Percentiles rank a stretch among this genome's conserved stretches.
Conservation (phyloP, 768 basidiomycete genomes). For the Mycena maculata region DNA sequence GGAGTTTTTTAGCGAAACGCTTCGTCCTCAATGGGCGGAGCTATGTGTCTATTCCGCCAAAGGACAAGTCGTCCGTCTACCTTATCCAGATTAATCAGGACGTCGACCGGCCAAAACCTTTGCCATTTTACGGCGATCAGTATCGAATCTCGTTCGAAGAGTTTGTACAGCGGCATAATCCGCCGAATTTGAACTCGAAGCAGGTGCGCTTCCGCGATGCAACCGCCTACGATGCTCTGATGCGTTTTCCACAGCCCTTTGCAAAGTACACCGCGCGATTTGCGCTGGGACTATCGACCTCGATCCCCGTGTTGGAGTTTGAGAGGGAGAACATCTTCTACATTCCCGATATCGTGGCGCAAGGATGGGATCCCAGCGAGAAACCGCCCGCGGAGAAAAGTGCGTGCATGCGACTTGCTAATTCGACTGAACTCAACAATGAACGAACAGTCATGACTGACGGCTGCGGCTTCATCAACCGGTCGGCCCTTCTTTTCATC, state of each 20-base stretch:
- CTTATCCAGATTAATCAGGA: slow-evolving; percentile 69
- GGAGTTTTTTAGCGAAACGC: slow-evolving; percentile 53
- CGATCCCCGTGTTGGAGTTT: slow-evolving; percentile 69
- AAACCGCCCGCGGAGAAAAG: slow-evolving; percentile 64
- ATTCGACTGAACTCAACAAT: background rate
- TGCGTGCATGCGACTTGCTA: background rate
- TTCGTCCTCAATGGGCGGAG: slow-evolving; percentile 76
- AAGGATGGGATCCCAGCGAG: slow-evolving; percentile 43
- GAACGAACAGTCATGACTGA: slow-evolving; percentile 69
- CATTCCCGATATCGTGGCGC: slow-evolving; percentile 59
- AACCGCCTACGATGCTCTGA: background rate
- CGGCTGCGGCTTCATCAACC: slow-evolving; percentile 79
- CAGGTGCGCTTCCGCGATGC: slow-evolving; percentile 60
- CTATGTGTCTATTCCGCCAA: slow-evolving; percentile 71
- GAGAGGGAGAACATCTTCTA: slow-evolving; percentile 59
- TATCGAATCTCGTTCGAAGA: slow-evolving; percentile 56
- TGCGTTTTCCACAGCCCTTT: slow-evolving; percentile 58
- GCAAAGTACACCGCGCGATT: slow-evolving; percentile 76
- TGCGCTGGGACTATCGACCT: slow-evolving; percentile 74
- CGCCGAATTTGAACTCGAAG: slow-evolving; percentile 57
- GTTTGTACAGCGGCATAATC: slow-evolving; percentile 77
- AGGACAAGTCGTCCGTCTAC: slow-evolving; percentile 67
- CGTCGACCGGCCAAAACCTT: slow-evolving; percentile 52
- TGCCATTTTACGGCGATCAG: slow-evolving; percentile 58
- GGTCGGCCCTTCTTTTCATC: slow-evolving; percentile 59